A percentile compares a stretch with the other conserved stretches of the same genome.
Conservation (phyloP, 352 stramenopile species). For the Globisporangium barbulae region DNA sequence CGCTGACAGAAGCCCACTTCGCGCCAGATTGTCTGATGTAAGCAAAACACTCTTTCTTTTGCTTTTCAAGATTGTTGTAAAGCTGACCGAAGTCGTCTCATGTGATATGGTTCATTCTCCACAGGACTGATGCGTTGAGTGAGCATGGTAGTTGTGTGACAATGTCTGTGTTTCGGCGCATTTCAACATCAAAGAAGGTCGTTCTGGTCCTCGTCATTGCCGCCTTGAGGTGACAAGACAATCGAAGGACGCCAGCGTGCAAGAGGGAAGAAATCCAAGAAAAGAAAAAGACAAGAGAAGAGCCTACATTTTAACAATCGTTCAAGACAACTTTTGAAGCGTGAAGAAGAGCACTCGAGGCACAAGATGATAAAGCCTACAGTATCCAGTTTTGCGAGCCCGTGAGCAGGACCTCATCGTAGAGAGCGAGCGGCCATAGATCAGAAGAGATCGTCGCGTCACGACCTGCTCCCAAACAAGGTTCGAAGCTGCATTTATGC, state of each 20-base stretch:
- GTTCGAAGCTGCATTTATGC: neutral
- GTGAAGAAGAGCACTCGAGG: neutral
- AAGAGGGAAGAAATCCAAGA: neutral
- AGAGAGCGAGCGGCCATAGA: neutral
- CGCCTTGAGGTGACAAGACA: neutral
- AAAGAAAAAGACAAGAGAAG: slow-evolving; percentile 2
- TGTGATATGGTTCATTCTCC: neutral
- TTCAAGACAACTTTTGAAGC: slow-evolving; percentile 3
- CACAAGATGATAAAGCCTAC: neutral
- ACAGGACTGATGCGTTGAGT: neutral
- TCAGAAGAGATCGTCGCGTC: neutral
- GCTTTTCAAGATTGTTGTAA: neutral
- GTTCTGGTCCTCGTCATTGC: neutral
- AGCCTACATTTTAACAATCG: neutral
- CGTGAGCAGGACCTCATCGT: neutral
- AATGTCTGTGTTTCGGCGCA: neutral
- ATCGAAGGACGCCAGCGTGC: neutral
- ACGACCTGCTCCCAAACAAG: neutral
- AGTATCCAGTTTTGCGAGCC: neutral
- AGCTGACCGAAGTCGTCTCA: neutral
- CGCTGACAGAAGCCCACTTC: neutral
- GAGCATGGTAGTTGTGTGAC: neutral
- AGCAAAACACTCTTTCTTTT: neutral
- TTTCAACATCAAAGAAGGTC: neutral
- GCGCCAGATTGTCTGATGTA: slow-evolving; percentile 5